Base-by-base conservation (phyloP, 306 rosid genomes). In the Mucuna pruriens region DNA sequence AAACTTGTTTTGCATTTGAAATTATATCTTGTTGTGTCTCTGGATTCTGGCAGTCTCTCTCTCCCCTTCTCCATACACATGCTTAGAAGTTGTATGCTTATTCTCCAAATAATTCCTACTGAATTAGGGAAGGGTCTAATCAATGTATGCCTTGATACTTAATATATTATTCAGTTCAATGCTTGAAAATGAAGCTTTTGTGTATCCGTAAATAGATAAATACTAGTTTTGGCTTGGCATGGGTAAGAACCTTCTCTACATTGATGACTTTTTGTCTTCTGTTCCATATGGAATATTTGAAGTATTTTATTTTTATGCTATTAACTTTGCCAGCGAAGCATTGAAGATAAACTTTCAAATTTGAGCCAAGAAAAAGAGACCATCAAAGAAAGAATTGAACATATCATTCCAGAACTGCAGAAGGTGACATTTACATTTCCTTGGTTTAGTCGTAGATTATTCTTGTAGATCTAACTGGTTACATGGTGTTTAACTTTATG, bases 331-430 rank as follows among this genome's bases (percentile, higher is more conserved):
- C 97, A 96, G 99, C 60, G 65, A 86, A 93, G 99, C 90, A 93
- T 93, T 25, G 91, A 86, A 69, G 99, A 96, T 89, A 96, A 96
- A 76, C 91, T 96, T 84, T 84, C 81, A 66, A 90, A 83, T 85
- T 84, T 96, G 89, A 84, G 58, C 72, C 82, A 45, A 76, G 99
- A 96, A 77, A 93, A 87, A 83, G 85, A 75, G 87, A 85, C 78
- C 70, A 91, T 96, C 74, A 87, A 86, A 73, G 90, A 86, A 84
- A 96, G 92, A 90, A 94, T 96, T 44, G 74, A 86, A 49, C 97
- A 92, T 39, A 90, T 90, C 70, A 90, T 81, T 83, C 98, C 99
- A 68, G 98, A 96, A 69, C 83, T 90, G 40, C 80, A 83, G 76
- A 88, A 96, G 97, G 98, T 96, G 80, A 78, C 71, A 57, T 77